Evolutionary conservation across 2,329 filamentous ascomycete genomes (phyloP).

Genomic region (Coniochaeta ligniaria): DNA sequence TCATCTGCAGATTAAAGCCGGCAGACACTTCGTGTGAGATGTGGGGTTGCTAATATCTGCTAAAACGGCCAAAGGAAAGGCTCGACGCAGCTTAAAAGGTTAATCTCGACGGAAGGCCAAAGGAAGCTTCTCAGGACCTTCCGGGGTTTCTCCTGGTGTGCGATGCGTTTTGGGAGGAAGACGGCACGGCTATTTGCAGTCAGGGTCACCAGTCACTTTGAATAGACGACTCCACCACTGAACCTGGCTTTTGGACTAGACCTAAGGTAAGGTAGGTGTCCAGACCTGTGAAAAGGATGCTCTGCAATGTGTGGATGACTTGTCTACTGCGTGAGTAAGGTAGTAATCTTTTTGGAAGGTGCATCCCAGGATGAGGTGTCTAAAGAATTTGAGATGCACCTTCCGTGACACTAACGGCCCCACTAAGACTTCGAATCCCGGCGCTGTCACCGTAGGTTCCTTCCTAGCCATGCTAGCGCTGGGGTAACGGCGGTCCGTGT

Average conservation of each 20-base stretch:
- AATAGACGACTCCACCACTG: too few species aligned
- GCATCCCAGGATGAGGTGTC: too few species aligned
- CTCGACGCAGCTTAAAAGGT: slow-evolving; percentile 7
- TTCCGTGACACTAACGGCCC: background rate
- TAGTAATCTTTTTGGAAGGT: too few species aligned
- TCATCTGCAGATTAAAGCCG: slow-evolving; percentile 21
- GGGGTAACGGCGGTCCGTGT: background rate
- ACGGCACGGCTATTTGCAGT: slow-evolving; percentile 17
- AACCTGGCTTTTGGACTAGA: too few species aligned
- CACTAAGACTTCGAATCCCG: background rate
- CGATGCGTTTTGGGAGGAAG: slow-evolving; percentile 9
- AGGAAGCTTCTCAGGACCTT: background rate
- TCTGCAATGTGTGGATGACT: too few species aligned
- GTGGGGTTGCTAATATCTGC: slow-evolving; percentile 13
- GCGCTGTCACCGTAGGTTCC: background rate
- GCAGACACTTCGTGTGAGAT: slow-evolving; percentile 14
- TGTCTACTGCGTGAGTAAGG: too few species aligned
- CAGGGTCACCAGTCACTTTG: background rate
- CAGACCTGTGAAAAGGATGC: too few species aligned
- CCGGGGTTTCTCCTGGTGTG: slow-evolving; percentile 2
- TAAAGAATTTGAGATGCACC: background rate
- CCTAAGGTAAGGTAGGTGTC: too few species aligned
- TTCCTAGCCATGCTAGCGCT: background rate
- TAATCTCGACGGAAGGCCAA: slow-evolving; percentile 11
- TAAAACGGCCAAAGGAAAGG: slow-evolving; percentile 9